phyloP scores from a whole-genome alignment of 805 yeast species.

The Torulaspora microellipsoides region DNA sequence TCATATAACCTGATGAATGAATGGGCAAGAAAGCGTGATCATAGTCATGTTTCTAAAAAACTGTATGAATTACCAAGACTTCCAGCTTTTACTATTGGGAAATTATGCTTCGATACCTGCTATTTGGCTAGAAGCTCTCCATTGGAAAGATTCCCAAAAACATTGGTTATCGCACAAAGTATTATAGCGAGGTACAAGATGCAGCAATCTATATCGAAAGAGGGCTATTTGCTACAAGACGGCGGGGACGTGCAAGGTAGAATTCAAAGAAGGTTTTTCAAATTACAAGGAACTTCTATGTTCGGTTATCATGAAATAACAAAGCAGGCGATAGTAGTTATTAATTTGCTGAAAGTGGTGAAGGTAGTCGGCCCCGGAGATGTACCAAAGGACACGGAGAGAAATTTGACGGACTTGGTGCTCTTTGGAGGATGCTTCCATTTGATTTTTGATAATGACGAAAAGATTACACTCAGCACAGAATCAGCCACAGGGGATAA shows the following conservation, averaged over 20 bases:
- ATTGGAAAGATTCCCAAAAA: conserved; percentile 63
- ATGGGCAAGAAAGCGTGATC: conserved; percentile 49
- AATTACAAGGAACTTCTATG: conserved; percentile 63
- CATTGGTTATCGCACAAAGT: conserved; percentile 51
- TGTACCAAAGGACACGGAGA: conserved; percentile 30
- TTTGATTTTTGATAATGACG: conserved; percentile 71
- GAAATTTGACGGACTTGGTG: conserved; percentile 70
- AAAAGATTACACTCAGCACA: conserved; percentile 80
- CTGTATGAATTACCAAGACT: conserved; percentile 25
- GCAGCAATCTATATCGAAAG: conserved; percentile 38
- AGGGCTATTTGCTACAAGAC: conserved; percentile 79
- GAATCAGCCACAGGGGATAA: conserved; percentile 55
- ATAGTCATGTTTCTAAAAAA: conserved; percentile 1
- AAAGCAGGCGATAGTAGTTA: conserved; percentile 65
- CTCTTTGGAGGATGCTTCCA: conserved; percentile 71
- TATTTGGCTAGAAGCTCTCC: conserved; percentile 60
- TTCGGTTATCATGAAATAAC: conserved; percentile 71
- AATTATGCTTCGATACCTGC: conserved; percentile 61
- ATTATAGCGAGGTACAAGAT: conserved; percentile 38
- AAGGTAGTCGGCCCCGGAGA: conserved; percentile 36
- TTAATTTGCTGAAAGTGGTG: conserved; percentile 66
- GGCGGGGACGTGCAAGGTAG: conserved; percentile 78
- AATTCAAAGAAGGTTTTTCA: conserved; percentile 72
- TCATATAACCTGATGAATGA: conserved; percentile 48
- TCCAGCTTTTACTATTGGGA: conserved; percentile 60